These are phyloP conservation scores for Apophysomyces ossiformis DNA, from an alignment of 371 early-diverging fungal species.

Conservation along the genomic window DNA sequence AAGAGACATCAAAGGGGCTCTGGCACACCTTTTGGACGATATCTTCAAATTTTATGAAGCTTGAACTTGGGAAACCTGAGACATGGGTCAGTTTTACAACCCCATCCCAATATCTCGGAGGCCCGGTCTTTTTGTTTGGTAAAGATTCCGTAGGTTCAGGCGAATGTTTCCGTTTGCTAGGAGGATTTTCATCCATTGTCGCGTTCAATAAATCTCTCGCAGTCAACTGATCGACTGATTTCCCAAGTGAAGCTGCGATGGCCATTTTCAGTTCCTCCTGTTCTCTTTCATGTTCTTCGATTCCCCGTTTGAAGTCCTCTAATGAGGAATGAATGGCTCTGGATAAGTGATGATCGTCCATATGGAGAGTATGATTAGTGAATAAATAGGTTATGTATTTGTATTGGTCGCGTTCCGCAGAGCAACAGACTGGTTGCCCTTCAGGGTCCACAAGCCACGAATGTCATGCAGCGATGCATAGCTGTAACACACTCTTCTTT, in stretches of 20 bases:
- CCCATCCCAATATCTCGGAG: conserved; percentile 39
- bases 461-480: too few relatives aligned
- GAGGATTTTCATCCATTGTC: conserved; percentile 3
- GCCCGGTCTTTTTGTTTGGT: neutral
- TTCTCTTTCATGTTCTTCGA: conserved; percentile 28
- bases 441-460: neutral
- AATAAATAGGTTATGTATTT: neutral
- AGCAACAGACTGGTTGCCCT: neutral
- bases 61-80: conserved; percentile 36
- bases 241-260: conserved; percentile 47
- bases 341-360: neutral
- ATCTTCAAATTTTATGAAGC: conserved; percentile 38
- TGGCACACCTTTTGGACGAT: conserved; percentile 42
- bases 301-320: conserved; percentile 9
- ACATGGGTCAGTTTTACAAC: conserved; percentile 46
- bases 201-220: conserved; percentile 39
- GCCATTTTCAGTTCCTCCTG: conserved; percentile 34
- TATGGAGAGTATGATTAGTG: neutral
- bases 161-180: neutral
- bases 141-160: neutral
- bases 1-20: neutral
- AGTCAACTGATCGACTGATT: conserved; percentile 42
- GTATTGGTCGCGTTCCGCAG: neutral
- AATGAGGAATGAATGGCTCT: neutral
- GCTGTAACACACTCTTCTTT: too few relatives aligned